phyloP scores from a whole-genome alignment of 495 filamentous ascomycete genomes.

The Aspergillus funiculosus region DNA sequence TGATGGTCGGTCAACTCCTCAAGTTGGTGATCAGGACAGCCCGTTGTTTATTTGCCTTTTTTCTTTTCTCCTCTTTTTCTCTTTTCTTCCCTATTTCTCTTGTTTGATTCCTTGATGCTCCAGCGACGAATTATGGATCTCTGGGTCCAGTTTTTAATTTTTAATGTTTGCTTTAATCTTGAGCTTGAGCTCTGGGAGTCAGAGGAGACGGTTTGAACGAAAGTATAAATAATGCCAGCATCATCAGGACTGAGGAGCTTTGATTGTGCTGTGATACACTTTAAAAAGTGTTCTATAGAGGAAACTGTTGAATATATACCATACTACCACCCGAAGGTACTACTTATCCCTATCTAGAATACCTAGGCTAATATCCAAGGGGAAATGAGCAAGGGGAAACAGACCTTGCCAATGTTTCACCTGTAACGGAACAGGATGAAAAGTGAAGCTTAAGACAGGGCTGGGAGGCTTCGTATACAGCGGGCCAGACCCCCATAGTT shows the following conservation, averaged over 20 bases:
- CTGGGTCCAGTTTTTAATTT: neutral
- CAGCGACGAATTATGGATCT: constrained; percentile 1
- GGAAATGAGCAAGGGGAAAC: too few relatives aligned
- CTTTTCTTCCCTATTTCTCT: neutral
- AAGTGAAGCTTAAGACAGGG: too few relatives aligned
- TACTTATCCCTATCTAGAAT: too few relatives aligned
- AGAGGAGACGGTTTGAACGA: neutral
- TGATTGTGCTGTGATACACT: neutral
- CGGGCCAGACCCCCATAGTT: too few relatives aligned
- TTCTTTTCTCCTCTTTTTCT: neutral
- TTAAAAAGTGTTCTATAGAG: too few relatives aligned
- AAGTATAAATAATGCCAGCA: neutral
- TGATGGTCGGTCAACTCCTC: neutral
- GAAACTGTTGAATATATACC: too few relatives aligned
- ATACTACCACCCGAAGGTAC: too few relatives aligned
- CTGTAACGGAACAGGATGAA: too few relatives aligned
- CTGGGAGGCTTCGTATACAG: too few relatives aligned
- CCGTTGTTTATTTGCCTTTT: constrained; percentile 1
- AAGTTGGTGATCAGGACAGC: too few relatives aligned
- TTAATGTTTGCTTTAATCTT: neutral
- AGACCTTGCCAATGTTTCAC: too few relatives aligned
- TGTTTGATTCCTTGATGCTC: neutral
- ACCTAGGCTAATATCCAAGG: too few relatives aligned
- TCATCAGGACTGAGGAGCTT: neutral
- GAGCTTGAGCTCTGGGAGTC: neutral